Percentiles rank a stretch among this genome's conserved stretches.
Evolutionary conservation across 495 filamentous ascomycete species (phyloP).

Genomic region (Podospora anserina): DNA sequence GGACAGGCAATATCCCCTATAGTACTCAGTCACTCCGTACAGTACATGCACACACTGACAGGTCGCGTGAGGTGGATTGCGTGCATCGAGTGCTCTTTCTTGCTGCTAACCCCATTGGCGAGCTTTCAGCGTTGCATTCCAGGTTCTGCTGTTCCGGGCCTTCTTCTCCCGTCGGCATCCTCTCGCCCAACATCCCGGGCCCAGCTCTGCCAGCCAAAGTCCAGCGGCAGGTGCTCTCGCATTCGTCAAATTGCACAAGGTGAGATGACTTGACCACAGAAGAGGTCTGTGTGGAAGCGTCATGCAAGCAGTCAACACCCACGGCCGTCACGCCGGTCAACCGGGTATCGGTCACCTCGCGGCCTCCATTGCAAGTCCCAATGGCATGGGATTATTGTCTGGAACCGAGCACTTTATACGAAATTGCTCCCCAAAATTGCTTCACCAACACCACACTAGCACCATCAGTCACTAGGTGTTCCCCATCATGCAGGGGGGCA

Average conservation of each 20-base stretch:
- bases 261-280: neutral
- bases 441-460: neutral
- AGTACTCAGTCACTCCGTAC: too few relatives aligned
- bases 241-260: neutral
- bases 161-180: conserved; percentile 3
- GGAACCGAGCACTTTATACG: conserved; percentile 9
- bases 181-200: neutral
- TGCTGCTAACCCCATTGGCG: conserved; percentile 1
- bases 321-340: neutral
- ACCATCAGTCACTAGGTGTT: neutral
- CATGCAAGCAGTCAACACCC: neutral
- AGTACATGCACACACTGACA: too few relatives aligned
- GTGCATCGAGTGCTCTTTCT: neutral
- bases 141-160: conserved; percentile 3
- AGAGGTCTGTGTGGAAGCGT: neutral
- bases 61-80: too few relatives aligned
- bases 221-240: neutral
- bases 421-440: neutral
- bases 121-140: conserved; percentile 11
- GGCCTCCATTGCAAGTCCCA: neutral
- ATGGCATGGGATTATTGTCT: neutral
- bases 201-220: neutral
- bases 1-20: neutral
- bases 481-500: neutral
- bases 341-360: neutral